These are phyloP conservation scores for Serendipita sp. DNA, from an alignment of 768 basidiomycete species.

Conservation along the genomic window DNA sequence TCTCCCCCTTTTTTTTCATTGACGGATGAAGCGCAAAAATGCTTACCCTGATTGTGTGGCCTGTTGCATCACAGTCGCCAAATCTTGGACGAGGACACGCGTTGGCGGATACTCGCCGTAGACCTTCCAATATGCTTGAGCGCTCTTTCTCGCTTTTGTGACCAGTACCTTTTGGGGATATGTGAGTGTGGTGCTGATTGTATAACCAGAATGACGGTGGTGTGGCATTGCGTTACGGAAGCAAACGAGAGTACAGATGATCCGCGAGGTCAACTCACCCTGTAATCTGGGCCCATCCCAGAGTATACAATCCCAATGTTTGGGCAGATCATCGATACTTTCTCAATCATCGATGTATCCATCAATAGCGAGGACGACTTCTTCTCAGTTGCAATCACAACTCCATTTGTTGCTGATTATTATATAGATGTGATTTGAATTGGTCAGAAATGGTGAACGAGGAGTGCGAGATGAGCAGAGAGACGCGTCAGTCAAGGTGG, in stretches of 20 bases:
- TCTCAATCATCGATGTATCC: slow-evolving; percentile 96
- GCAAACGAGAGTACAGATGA: not conserved
- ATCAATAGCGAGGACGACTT: slow-evolving; percentile 95
- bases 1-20: not conserved
- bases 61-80: slow-evolving; percentile 96
- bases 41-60: slow-evolving; percentile 95
- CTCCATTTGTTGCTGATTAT: slow-evolving; percentile 84
- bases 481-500: not conserved
- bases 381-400: slow-evolving; percentile 99
- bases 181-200: not conserved
- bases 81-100: slow-evolving; percentile 88
- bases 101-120: slow-evolving; percentile 98
- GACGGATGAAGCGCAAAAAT: not conserved
- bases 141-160: slow-evolving; percentile 88
- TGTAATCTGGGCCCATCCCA: slow-evolving; percentile 98
- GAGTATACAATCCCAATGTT: slow-evolving; percentile 99
- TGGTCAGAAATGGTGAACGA: not conserved
- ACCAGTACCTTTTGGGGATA: slow-evolving; percentile 43
- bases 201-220: not conserved
- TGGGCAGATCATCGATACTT: slow-evolving; percentile 91
- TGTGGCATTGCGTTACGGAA: not conserved
- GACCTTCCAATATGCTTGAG: slow-evolving; percentile 98
- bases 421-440: not conserved
- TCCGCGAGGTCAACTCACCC: slow-evolving; percentile 18
- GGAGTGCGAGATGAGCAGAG: not conserved